Base-by-base conservation (phyloP, 768 basidiomycete species). In the Pulveroboletus sp. region DNA sequence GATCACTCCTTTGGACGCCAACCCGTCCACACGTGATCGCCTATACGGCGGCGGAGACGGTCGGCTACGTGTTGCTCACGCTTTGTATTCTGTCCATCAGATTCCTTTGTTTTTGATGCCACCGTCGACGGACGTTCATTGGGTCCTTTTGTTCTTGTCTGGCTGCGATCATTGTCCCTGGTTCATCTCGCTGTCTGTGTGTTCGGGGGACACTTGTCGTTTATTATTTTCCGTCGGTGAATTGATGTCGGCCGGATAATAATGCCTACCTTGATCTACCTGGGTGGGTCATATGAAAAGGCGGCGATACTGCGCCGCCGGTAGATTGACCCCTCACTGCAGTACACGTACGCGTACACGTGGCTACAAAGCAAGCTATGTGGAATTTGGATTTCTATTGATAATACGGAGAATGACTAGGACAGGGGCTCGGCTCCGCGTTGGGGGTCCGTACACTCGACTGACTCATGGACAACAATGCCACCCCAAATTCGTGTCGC, bases 61-160 rank as follows among this genome's bases (percentile, higher is more conserved):
- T 52, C 19, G 51, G 52, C 41, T 55, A 51, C 27, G 43, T 54
- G 20, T 35, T 47, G 22, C 19, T 59, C 8, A 52, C 46, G 17
- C 43, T 51, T 32, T 61, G 59, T 58, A 47, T 52, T 20, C 48
- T 58, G 20, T 41, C 45, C 13, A 34, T 59, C n/a, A 47, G 55
- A 35, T 8, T 64, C 16, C 56, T 63, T 46, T 60, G 61, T 51
- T 49, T 55, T 5, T 54, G 47, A n/a, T n/a, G n/a, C n/a, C n/a
- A n/a, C n/a, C n/a, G n/a, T n/a, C n/a, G n/a, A 47, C 7, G 0
- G 27, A 29, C 19, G 24, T 23, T 37, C 17, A 19, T 40, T 48
- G 22, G 12, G 35, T 27, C 17, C 35, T 23, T 34, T 47, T 37
- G 5, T 48, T 22, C 44, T 3, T 26, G 19, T 16, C 41, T 41